Base-by-base conservation (phyloP, 78 protist genomes). In the Monocercomonoides exilis region DNA sequence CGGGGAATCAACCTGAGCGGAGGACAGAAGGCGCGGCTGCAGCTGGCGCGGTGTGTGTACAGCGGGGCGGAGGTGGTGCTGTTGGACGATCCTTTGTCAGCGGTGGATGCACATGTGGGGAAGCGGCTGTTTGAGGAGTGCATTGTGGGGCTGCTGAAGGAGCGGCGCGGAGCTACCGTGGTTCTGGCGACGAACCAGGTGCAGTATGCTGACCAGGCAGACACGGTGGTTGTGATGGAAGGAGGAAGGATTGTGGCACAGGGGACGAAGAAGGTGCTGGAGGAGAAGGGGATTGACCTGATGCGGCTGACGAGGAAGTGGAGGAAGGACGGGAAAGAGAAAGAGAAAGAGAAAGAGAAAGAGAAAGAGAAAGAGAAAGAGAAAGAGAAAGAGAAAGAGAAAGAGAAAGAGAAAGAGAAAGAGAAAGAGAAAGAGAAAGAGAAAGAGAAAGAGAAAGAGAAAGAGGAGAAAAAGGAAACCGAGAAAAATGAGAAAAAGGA, bases 11-110 rank as follows among this genome's bases (percentile, higher is more conserved):
- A 94, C 87, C 90, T 98, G 2, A 43, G 89, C 3, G 99, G 99
- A 43, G 99, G 99, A 41, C 99, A 97, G 93, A 96, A 97, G 88
- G 94, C 89, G 85, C 92, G 99, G 36, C 92, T 97, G 33, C 82
- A 93, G 41, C 85, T 97, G 0, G 99, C 98, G 2, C 91, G 97
- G 44, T 95, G 95, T n/a, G 41, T 91, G 54, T 93, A 93, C 82
- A 29, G 77, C n/a, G 3, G 0, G 35, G 94, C 21, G 98, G 94
- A 80, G 97, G 93, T 46, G 94, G 94, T 2, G 90, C 96, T 38
- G 45, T 88, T 0, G 97, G 97, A 0, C 95, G 95, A 6, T 97
- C 95, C 90, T 90, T 91, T 0, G 96, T 91, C 82, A 94, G 88
- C 45, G 95, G 94, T 43, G 84, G 32, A 46, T 64, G 5, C 44